A percentile compares a stretch with the other conserved stretches of the same genome.
phyloP scores from a whole-genome alignment of 257 asterid genomes.

The Ophiorrhiza pumila region DNA sequence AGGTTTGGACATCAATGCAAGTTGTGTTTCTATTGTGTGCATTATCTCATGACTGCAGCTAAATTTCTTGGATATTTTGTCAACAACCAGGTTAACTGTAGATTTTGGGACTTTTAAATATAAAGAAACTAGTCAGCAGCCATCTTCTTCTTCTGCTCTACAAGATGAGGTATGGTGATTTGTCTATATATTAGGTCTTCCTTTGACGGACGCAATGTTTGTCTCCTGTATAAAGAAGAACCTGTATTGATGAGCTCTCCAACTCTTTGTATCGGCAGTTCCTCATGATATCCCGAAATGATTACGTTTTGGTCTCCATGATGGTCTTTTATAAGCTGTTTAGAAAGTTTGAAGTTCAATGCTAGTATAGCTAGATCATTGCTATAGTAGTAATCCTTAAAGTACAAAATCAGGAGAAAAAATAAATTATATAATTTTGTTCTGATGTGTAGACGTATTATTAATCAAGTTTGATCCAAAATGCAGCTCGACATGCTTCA shows the following conservation, averaged over 20 bases:
- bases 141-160: slow-evolving; percentile 71
- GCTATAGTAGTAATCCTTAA: not conserved
- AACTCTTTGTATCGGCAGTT: not conserved
- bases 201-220: not conserved
- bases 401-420: not conserved
- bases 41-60: not conserved
- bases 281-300: not conserved
- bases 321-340: not conserved
- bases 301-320: not conserved
- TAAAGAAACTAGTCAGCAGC: slow-evolving; percentile 55
- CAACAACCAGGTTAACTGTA: slow-evolving; percentile 58
- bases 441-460: not conserved
- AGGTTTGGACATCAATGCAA: not conserved
- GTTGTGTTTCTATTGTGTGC: slow-evolving; percentile 6
- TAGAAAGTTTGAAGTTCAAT: not conserved
- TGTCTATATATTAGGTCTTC: not conserved
- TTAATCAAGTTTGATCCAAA: slow-evolving; percentile 21
- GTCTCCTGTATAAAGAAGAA: not conserved
- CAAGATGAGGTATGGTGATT: slow-evolving; percentile 78
- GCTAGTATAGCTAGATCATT: not conserved
- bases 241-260: not conserved
- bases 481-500: slow-evolving; percentile 98
- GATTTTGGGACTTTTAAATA: slow-evolving; percentile 91
- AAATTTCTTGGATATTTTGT: slow-evolving; percentile 10
- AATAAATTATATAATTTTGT: not conserved